Percentiles rank a stretch among this genome's conserved stretches.
Evolutionary conservation across 805 yeast genomes (phyloP).

Genomic region (Lipomyces yamadae): DNA sequence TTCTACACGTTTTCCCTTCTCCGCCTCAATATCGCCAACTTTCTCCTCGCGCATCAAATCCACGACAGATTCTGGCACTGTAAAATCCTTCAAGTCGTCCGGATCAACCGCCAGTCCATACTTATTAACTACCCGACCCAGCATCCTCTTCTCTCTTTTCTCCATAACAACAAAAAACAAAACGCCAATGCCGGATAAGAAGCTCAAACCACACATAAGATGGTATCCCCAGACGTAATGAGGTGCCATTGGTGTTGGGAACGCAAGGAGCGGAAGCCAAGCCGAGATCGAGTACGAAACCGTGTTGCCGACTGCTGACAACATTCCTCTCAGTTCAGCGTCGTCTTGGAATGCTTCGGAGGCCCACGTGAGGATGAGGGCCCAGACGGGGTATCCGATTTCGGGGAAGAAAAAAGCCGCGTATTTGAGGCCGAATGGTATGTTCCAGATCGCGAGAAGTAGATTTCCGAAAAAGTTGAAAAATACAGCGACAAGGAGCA

Average conservation of each 20-base stretch:
- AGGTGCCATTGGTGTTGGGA: constrained; percentile 21
- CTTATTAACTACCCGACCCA: constrained; percentile 15
- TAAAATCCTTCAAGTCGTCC: constrained; percentile 7
- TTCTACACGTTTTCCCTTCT: not conserved
- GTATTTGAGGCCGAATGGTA: constrained; percentile 21
- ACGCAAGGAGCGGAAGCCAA: constrained; percentile 18
- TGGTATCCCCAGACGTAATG: constrained; percentile 16
- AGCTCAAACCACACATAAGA: constrained; percentile 13
- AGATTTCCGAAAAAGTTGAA: constrained; percentile 17
- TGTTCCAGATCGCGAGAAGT: constrained; percentile 20
- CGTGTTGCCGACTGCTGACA: constrained; percentile 20
- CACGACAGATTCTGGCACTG: not conserved
- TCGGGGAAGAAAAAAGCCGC: constrained; percentile 18
- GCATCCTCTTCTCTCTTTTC: constrained; percentile 10
- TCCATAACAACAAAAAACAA: constrained; percentile 18
- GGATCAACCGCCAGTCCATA: constrained; percentile 19
- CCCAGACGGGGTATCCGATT: constrained; percentile 25
- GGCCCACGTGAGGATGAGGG: constrained; percentile 20
- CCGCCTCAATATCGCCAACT: constrained; percentile 3
- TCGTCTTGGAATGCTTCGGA: constrained; percentile 24
- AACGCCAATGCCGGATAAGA: constrained; percentile 17
- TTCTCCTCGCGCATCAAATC: constrained; percentile 2
- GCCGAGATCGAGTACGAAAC: constrained; percentile 9
- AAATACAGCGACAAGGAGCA: constrained; percentile 14
- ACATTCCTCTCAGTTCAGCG: constrained; percentile 18